A percentile compares a stretch with the other conserved stretches of the same genome.
These are phyloP conservation scores for Yamadazyma atmosphaerica DNA, from an alignment of 1,139 yeast genomes.

Conservation along the genomic window DNA sequence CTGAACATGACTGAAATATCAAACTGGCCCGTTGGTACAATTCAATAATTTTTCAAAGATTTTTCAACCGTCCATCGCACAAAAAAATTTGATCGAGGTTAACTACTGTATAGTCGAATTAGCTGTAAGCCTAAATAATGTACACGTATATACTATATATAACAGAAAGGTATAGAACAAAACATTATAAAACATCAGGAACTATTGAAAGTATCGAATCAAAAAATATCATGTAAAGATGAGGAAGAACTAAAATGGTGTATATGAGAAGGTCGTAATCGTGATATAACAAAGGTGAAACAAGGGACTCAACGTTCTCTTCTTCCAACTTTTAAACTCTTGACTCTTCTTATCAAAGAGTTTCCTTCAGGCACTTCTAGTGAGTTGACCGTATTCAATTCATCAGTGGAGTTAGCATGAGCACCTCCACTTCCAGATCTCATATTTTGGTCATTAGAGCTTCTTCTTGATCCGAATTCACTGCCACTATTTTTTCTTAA, in stretches of 20 bases:
- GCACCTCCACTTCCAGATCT: slow-evolving; percentile 22
- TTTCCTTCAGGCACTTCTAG: slow-evolving; percentile 32
- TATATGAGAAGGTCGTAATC: background rate
- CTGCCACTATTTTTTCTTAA: slow-evolving; percentile 49
- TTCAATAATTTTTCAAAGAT: background rate
- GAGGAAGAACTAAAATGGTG: background rate
- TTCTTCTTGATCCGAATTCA: slow-evolving; percentile 34
- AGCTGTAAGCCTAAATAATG: too few relatives aligned
- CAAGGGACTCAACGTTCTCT: slow-evolving; percentile 17
- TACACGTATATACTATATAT: background rate
- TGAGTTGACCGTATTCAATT: slow-evolving; percentile 12
- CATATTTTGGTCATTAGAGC: slow-evolving; percentile 29
- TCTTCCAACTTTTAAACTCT: slow-evolving; percentile 77
- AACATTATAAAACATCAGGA: background rate
- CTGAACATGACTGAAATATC: slow-evolving; percentile 4
- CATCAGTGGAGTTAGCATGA: slow-evolving; percentile 19
- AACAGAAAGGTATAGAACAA: background rate
- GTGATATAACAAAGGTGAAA: background rate
- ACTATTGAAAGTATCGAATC: background rate
- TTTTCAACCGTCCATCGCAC: background rate
- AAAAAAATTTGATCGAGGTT: background rate
- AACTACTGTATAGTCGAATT: background rate
- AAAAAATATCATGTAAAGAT: background rate
- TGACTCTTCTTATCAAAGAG: slow-evolving; percentile 77
- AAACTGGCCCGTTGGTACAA: too few relatives aligned